Percentiles rank a stretch among this genome's conserved stretches.
Conservation (phyloP, 106 monocot species). For the Dioscorea zingiberensis region DNA sequence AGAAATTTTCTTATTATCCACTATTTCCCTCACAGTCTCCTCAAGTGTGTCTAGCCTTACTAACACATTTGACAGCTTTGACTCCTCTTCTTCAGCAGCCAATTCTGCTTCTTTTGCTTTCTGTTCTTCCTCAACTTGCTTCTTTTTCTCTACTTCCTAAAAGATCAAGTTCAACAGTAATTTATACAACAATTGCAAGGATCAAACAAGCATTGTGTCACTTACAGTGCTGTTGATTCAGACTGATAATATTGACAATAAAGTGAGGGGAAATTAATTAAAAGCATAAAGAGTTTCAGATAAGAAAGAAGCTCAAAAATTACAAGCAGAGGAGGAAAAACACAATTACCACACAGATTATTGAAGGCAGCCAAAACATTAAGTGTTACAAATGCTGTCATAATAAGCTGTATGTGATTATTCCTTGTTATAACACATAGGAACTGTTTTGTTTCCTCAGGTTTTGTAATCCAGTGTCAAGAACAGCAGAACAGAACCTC, state of each 20-base stretch:
- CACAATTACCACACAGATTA: too few relatives aligned
- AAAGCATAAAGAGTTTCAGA: neutral
- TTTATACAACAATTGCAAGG: neutral
- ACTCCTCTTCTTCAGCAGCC: conserved; percentile 14
- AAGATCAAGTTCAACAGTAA: neutral
- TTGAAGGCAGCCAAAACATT: too few relatives aligned
- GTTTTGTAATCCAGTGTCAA: too few relatives aligned
- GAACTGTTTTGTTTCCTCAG: too few relatives aligned
- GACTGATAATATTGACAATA: neutral
- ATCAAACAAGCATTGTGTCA: neutral
- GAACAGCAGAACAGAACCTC: too few relatives aligned
- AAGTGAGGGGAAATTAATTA: neutral
- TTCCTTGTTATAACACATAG: too few relatives aligned
- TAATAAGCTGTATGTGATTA: too few relatives aligned
- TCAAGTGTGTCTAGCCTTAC: conserved; percentile 62
- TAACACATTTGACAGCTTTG: conserved; percentile 43
- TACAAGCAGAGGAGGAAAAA: neutral
- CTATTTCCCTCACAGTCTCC: conserved; percentile 58
- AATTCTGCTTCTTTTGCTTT: conserved; percentile 35
- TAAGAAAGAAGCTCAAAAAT: neutral
- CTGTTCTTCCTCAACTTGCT: conserved; percentile 42
- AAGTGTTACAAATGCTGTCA: too few relatives aligned
- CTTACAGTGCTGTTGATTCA: neutral
- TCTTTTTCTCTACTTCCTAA: conserved; percentile 71
- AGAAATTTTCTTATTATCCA: conserved; percentile 29